Conservation (phyloP, 2,329 filamentous ascomycete genomes). For the Cryphonectria radicalis region DNA sequence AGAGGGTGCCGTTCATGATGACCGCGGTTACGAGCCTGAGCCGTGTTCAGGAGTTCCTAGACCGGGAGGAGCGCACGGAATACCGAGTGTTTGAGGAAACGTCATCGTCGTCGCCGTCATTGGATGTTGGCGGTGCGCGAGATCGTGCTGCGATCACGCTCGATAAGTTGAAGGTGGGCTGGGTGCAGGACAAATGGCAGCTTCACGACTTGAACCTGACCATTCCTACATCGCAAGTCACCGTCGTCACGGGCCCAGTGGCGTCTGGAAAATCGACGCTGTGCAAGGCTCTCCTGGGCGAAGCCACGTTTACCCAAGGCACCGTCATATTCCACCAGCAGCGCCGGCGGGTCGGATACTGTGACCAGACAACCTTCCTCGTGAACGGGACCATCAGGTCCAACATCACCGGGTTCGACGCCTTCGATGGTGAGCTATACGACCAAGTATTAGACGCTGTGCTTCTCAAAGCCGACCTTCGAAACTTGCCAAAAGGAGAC, state of each 20-base stretch:
- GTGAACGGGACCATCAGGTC: slow-evolving; percentile 42
- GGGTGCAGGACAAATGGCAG: slow-evolving; percentile 31
- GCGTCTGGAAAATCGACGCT: slow-evolving; percentile 45
- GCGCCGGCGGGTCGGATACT: slow-evolving; percentile 36
- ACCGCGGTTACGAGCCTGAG: slow-evolving; percentile 25
- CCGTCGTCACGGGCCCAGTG: slow-evolving; percentile 44
- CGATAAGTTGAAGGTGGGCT: slow-evolving; percentile 33
- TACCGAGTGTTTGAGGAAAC: slow-evolving; percentile 16
- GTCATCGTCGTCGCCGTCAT: not conserved
- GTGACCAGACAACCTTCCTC: slow-evolving; percentile 35
- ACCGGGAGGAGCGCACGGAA: slow-evolving; percentile 19
- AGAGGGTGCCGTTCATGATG: slow-evolving; percentile 30
- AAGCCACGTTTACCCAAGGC: slow-evolving; percentile 31
- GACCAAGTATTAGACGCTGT: slow-evolving; percentile 42
- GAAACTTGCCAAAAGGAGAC: slow-evolving; percentile 41
- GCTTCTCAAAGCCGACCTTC: slow-evolving; percentile 40
- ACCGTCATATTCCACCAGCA: slow-evolving; percentile 7
- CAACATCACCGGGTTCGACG: slow-evolving; percentile 44
- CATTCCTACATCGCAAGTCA: slow-evolving; percentile 34
- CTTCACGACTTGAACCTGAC: slow-evolving; percentile 32
- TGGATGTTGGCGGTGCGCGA: not conserved
- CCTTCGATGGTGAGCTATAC: slow-evolving; percentile 40
- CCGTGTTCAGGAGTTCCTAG: slow-evolving; percentile 29
- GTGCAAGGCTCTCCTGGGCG: slow-evolving; percentile 41
- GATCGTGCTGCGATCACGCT: slow-evolving; percentile 20